These are phyloP conservation scores for Aspergillus heteromorphus DNA, from an alignment of 495 filamentous ascomycete species.

Conservation along the genomic window DNA sequence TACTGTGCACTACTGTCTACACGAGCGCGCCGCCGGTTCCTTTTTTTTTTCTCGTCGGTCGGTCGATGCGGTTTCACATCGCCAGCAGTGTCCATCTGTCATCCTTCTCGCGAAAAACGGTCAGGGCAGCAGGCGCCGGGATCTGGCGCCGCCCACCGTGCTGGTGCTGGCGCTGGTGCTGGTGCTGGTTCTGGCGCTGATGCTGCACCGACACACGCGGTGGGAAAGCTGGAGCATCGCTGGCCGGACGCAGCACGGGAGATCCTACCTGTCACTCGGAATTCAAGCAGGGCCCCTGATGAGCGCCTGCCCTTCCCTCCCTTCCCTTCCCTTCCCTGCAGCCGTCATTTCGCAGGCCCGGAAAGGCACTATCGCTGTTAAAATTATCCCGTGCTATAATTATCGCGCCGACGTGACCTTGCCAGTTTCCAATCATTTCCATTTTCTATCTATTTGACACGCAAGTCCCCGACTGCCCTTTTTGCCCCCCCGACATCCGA, in stretches of 20 bases:
- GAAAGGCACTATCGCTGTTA: slow-evolving; percentile 5
- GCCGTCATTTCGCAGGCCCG: slow-evolving; percentile 3
- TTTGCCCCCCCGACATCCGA: not conserved
- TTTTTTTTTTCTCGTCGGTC: not conserved
- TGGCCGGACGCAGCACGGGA: not conserved
- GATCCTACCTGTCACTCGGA: slow-evolving; percentile 11
- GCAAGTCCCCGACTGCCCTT: slow-evolving; percentile 2
- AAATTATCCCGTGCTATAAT: slow-evolving; percentile 7
- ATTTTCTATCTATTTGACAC: slow-evolving; percentile 15
- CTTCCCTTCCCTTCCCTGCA: slow-evolving; percentile 7
- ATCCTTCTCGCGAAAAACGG: not conserved
- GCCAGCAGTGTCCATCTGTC: too few relatives aligned
- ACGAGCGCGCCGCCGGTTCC: slow-evolving; percentile 15
- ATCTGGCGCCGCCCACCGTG: not conserved
- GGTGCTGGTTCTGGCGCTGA: not conserved
- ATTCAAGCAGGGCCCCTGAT: slow-evolving; percentile 14
- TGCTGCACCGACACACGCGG: too few relatives aligned
- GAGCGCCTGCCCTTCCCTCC: not conserved
- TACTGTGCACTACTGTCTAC: too few relatives aligned
- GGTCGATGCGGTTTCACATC: not conserved
- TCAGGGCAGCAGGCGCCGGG: not conserved
- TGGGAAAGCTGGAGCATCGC: not conserved
- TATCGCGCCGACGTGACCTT: not conserved
- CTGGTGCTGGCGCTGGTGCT: too few relatives aligned
- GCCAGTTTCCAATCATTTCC: slow-evolving; percentile 3